These are phyloP conservation scores for Austroboletus novae-zelandiae DNA, from an alignment of 1,284 basidiomycete species.

Conservation along the genomic window DNA sequence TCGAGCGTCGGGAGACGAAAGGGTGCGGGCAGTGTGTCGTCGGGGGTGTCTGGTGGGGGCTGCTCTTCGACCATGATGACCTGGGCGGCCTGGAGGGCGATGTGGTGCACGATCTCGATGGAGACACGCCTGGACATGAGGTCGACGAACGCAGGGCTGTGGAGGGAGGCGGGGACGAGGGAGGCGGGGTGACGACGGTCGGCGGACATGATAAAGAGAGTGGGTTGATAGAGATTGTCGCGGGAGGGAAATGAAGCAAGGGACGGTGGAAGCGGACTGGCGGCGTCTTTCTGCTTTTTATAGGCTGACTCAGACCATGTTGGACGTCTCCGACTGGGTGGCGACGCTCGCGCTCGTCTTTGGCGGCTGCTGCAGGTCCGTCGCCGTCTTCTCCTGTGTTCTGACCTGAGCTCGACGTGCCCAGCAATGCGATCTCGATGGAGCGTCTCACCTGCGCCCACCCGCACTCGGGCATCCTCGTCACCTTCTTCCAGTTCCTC, in stretches of 20 bases:
- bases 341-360: slow-evolving; percentile 68
- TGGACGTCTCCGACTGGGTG: slow-evolving; percentile 47
- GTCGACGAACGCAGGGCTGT: slow-evolving; percentile 75
- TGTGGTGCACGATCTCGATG: slow-evolving; percentile 77
- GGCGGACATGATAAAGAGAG: slow-evolving; percentile 27
- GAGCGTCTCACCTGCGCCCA: slow-evolving; percentile 65
- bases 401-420: too few relatives aligned
- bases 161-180: slow-evolving; percentile 62
- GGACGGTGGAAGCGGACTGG: neutral
- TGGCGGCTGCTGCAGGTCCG: slow-evolving; percentile 75
- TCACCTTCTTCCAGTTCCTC: slow-evolving; percentile 85
- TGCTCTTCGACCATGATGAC: slow-evolving; percentile 63
- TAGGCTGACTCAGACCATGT: neutral
- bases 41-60: slow-evolving; percentile 31
- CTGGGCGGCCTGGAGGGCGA: slow-evolving; percentile 64
- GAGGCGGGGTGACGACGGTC: slow-evolving; percentile 62
- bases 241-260: slow-evolving; percentile 18
- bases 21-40: slow-evolving; percentile 38
- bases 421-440: slow-evolving; percentile 66
- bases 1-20: slow-evolving; percentile 71
- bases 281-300: too few relatives aligned
- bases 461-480: slow-evolving; percentile 69
- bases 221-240: slow-evolving; percentile 32
- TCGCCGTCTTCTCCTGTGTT: too few relatives aligned
- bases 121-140: slow-evolving; percentile 79